Conservation (phyloP, 179 eudicot genomes). For the Heliamphora pulchella region DNA sequence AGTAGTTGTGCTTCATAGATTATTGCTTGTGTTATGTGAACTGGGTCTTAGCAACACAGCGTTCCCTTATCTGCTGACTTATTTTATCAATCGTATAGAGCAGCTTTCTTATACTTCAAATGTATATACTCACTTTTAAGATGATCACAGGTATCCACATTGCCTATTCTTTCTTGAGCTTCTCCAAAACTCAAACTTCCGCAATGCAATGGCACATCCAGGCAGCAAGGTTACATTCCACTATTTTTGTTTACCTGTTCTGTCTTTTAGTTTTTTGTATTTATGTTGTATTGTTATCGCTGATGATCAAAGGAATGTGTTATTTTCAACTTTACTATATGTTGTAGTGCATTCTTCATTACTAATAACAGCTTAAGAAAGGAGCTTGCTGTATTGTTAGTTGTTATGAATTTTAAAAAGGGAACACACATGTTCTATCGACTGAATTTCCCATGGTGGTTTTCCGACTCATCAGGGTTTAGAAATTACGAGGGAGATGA, state of each 20-base stretch:
- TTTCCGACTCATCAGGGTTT: neutral
- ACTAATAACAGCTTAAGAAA: neutral
- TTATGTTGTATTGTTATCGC: neutral
- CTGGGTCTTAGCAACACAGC: neutral
- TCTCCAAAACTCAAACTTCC: slow-evolving; percentile 72
- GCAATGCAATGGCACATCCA: slow-evolving; percentile 93
- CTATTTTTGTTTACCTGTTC: slow-evolving; percentile 11
- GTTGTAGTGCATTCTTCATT: neutral
- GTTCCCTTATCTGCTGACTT: neutral
- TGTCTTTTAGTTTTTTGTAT: neutral
- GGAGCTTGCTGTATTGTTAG: neutral
- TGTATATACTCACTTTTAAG: slow-evolving; percentile 11
- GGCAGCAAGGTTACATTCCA: slow-evolving; percentile 59
- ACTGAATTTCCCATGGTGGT: neutral
- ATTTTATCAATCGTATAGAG: neutral
- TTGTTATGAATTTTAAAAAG: neutral
- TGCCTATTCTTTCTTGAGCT: slow-evolving; percentile 87
- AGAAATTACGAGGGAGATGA: neutral
- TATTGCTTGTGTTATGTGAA: slow-evolving; percentile 4
- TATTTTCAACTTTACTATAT: neutral
- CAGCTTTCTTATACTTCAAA: neutral
- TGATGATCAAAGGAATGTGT: neutral
- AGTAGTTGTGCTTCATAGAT: too few species aligned
- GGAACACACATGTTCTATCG: neutral
- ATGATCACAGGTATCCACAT: slow-evolving; percentile 75